Evolutionary conservation across 177 flowering plant species (phyloP).

Genomic region (Vitis hybrid): DNA sequence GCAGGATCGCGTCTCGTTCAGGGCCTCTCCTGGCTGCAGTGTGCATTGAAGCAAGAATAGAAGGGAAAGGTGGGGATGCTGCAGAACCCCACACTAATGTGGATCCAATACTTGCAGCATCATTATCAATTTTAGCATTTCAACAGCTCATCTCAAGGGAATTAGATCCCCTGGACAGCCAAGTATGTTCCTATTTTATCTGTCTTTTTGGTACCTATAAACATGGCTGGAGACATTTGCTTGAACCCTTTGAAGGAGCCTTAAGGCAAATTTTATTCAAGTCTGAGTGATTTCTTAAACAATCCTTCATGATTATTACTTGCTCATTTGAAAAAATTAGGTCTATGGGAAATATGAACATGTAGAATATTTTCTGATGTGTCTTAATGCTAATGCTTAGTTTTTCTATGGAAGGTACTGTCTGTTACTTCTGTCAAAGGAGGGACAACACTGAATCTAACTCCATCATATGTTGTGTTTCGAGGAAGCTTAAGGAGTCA

Average conservation of each 20-base stretch:
- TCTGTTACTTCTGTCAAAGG: constrained; percentile 72
- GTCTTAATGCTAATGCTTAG: not conserved
- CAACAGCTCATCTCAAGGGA: constrained; percentile 83
- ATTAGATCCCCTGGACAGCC: constrained; percentile 66
- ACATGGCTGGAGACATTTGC: too few relatives aligned
- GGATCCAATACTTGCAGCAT: constrained; percentile 73
- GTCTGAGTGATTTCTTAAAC: not conserved
- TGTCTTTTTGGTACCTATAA: not conserved
- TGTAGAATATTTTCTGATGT: not conserved
- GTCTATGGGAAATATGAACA: not conserved
- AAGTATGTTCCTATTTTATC: constrained; percentile 35
- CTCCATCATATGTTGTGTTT: constrained; percentile 56
- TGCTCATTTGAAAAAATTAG: not conserved
- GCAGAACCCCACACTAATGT: constrained; percentile 53
- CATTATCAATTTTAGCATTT: constrained; percentile 63
- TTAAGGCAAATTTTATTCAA: not conserved
- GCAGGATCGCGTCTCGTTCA: constrained; percentile 48
- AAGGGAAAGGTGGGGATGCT: constrained; percentile 71
- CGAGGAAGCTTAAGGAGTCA: constrained; percentile 89
- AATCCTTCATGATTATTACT: not conserved
- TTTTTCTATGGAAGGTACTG: constrained; percentile 48
- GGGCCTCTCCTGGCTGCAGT: constrained; percentile 71
- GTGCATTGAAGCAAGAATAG: constrained; percentile 51
- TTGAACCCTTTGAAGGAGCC: not conserved
- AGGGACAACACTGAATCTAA: constrained; percentile 48